phyloP scores from a whole-genome alignment of 345 rosid genomes.

The Ricinus communis region DNA sequence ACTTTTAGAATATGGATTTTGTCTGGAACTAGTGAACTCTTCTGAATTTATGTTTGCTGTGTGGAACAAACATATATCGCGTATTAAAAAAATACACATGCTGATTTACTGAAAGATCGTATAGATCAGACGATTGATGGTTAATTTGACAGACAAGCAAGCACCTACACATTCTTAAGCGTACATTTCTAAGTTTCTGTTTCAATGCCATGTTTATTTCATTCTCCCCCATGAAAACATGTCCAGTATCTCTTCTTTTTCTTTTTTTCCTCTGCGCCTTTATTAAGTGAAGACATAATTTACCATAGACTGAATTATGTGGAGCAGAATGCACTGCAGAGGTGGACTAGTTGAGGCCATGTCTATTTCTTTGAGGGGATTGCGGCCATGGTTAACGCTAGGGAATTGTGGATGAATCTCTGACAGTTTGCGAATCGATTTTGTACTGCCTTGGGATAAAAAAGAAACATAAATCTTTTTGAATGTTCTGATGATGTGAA shows the following conservation, averaged over 20 bases:
- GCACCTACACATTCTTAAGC: no score
- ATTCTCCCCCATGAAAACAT: no score
- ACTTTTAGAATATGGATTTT: no score
- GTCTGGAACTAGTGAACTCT: no score
- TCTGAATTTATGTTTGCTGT: no score
- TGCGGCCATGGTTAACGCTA: neutral
- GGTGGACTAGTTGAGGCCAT: neutral
- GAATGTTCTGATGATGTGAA: neutral
- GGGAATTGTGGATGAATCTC: neutral
- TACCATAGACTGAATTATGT: neutral
- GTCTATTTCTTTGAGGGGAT: neutral
- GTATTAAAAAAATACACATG: no score
- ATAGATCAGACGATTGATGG: no score
- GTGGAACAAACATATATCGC: no score
- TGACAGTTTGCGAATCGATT: neutral
- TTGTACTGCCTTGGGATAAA: neutral
- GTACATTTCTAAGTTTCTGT: no score
- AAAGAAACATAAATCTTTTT: neutral
- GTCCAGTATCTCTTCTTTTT: neutral
- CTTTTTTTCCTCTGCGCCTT: neutral
- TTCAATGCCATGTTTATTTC: neutral
- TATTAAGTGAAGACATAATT: neutral
- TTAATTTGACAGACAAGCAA: no score
- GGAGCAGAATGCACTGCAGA: conserved; percentile 1
- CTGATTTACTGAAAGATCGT: no score